A percentile compares a stretch with the other conserved stretches of the same genome.
Evolutionary conservation across 345 rosid species (phyloP).

Genomic region (rapeseed (Brassica napus)): Da-Ae NC_063449.1:31229501-31230000

Average conservation of each 20-base stretch:
- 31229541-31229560: constrained; percentile 73
- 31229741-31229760: constrained; percentile 89
- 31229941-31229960: too few relatives aligned
- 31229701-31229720: constrained; percentile 50
- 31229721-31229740: constrained; percentile 60
- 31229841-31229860: constrained; percentile 5
- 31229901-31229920: neutral
- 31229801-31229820: constrained; percentile 90
- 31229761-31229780: constrained; percentile 96
- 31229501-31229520: neutral
- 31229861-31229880: neutral
- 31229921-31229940: neutral
- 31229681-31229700: constrained; percentile 88
- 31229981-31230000: neutral
- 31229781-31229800: constrained; percentile 99
- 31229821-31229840: constrained; percentile 47
- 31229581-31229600: constrained; percentile 39
- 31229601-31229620: constrained; percentile 74
- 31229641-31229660: constrained; percentile 91
- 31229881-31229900: neutral
- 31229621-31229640: constrained; percentile 97
- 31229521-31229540: constrained; percentile 71
- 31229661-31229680: constrained; percentile 87
- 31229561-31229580: constrained; percentile 74
- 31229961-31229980: too few relatives aligned